These are phyloP conservation scores for Kodamaea neixiangensis DNA, from an alignment of 805 yeast genomes.

Conservation along the genomic window DNA sequence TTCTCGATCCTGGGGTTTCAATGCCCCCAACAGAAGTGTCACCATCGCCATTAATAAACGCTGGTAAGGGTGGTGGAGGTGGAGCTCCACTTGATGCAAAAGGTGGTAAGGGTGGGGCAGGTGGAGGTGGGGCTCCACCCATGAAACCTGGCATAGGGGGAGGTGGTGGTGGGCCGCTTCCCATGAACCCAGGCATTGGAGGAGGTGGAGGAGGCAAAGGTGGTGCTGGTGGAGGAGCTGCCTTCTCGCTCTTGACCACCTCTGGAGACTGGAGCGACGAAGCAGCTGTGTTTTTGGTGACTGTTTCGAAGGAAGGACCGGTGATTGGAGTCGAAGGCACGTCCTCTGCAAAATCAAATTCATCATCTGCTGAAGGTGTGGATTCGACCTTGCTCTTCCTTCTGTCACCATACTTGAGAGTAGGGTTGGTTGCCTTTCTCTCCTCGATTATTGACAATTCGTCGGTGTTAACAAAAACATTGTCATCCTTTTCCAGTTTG, in stretches of 20 bases:
- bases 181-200: conserved; percentile 2
- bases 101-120: conserved; percentile 21
- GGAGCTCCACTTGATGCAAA: conserved; percentile 19
- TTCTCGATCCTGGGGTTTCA: conserved; percentile 3
- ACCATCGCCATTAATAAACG: conserved; percentile 9
- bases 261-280: neutral
- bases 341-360: neutral
- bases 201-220: conserved; percentile 22
- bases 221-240: conserved; percentile 14
- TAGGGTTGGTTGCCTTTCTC: conserved; percentile 2
- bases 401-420: neutral
- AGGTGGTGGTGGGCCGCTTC: conserved; percentile 23
- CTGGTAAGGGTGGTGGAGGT: conserved; percentile 27
- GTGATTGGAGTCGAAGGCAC: neutral
- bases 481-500: neutral
- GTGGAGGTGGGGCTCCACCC: conserved; percentile 15
- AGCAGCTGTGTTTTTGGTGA: neutral
- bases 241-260: neutral
- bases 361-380: neutral
- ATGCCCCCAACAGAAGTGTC: neutral
- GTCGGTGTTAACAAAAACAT: conserved; percentile 12
- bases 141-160: conserved; percentile 17
- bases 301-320: neutral
- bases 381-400: conserved; percentile 2
- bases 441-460: conserved; percentile 14